A percentile compares a stretch with the other conserved stretches of the same genome.
These are phyloP conservation scores for Zygosaccharomyces sapae DNA, from an alignment of 1,139 yeast genomes.

Conservation along the genomic window DNA sequence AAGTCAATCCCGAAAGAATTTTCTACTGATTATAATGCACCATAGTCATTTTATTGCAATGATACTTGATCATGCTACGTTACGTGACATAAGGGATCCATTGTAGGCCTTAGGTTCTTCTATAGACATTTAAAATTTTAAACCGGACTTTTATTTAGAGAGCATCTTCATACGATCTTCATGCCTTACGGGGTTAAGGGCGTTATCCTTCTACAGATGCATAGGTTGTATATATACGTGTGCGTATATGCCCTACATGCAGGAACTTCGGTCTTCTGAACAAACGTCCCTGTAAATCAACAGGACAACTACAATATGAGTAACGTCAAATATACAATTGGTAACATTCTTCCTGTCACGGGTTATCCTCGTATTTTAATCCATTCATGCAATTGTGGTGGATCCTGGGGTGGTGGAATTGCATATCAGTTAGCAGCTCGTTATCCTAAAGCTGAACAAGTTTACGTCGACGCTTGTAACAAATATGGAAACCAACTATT, in stretches of 20 bases:
- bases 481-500: conserved; percentile 21
- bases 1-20: conserved; percentile 20
- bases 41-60: background rate
- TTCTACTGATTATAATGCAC: conserved; percentile 15
- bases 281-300: too few relatives aligned
- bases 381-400: conserved; percentile 77
- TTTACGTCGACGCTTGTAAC: conserved; percentile 27
- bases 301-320: conserved; percentile 8
- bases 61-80: background rate
- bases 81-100: background rate
- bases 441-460: conserved; percentile 29
- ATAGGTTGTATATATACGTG: too few relatives aligned
- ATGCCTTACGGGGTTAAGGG: too few relatives aligned
- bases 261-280: too few relatives aligned
- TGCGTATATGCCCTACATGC: too few relatives aligned
- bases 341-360: conserved; percentile 19
- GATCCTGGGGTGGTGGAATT: conserved; percentile 84
- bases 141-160: too few relatives aligned
- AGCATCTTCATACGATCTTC: too few relatives aligned
- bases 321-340: conserved; percentile 22
- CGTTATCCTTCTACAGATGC: too few relatives aligned
- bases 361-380: conserved; percentile 23
- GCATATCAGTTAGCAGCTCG: conserved; percentile 29
- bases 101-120: too few relatives aligned
- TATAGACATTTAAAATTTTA: too few relatives aligned